Evolutionary conservation across 345 rosid species (phyloP), one percentile per base, ranked within the genome.

Genomic region (Punica granatum): DNA sequence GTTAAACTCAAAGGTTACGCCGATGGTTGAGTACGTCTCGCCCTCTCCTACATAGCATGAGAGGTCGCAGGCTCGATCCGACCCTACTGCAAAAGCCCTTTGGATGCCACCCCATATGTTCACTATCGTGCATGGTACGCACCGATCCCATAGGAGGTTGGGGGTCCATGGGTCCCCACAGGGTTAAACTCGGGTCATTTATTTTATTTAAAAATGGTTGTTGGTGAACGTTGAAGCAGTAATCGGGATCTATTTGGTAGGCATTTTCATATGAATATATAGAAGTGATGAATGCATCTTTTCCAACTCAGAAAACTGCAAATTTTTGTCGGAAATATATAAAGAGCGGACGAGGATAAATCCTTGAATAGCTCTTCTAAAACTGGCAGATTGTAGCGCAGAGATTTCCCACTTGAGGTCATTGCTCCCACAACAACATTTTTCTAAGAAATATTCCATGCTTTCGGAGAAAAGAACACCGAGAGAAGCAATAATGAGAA

Each of bases 391-490:
- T 90, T 93, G 77, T 93, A 93, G 87, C 98, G 90, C 67, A 93
- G 88, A 79, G 98, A 90, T 83, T 93, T 93, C 69, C 98, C 98
- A 63, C 98, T 93, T 69, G 98, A 93, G 70, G 97, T 93, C 94
- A 86, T 78, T 76, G 97, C 90, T 72, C 97, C 93, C 61, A 93
- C 85, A 31, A 80, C 91, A 73, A 90, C 90, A 81, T 85, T 86
- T 82, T 85, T 90, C 79, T 92, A 81, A 64, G 85, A 73, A 74
- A 4, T 11, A 37, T 37, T 11, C 5, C 41, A 37, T 18, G 23
- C 31, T 34, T 59, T 4, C 41, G 41, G 41, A 4, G 6, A 37
- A 37, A 37, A 4, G 6, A 37, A 37, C 41, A 32, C 41, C 11
- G 5, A 5, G 11, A 37, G 11, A 37, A 37, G 41, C 41, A 37